Conservation (phyloP, 176 grass and related monocot species). For the Secale cereale region DNA sequence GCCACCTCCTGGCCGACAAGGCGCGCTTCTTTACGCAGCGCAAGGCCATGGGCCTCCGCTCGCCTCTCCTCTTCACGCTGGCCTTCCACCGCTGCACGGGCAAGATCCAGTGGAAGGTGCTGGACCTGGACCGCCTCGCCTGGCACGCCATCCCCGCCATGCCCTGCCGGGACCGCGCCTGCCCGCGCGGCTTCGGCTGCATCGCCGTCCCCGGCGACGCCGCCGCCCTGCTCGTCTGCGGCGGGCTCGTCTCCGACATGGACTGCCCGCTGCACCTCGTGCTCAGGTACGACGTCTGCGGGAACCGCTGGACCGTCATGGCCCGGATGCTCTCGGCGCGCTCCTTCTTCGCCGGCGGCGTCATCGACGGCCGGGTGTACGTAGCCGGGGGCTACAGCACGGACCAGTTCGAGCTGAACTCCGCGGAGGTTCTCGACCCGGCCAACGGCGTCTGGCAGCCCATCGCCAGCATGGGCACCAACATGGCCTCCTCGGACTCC, state of each 20-base stretch:
- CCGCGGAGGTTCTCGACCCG: slow-evolving; percentile 66
- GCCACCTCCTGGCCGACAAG: slow-evolving; percentile 59
- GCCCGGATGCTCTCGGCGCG: slow-evolving; percentile 66
- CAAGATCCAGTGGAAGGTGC: slow-evolving; percentile 92
- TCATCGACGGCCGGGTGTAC: slow-evolving; percentile 67
- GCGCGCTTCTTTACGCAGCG: slow-evolving; percentile 59
- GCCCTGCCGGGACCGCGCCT: slow-evolving; percentile 76
- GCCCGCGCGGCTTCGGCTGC: slow-evolving; percentile 85
- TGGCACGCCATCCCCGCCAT: slow-evolving; percentile 93
- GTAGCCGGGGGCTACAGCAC: slow-evolving; percentile 87
- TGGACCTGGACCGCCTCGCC: slow-evolving; percentile 59
- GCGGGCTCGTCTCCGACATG: slow-evolving; percentile 90
- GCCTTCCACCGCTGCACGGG: slow-evolving; percentile 95
- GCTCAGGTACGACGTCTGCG: slow-evolving; percentile 68
- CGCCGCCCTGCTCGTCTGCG: slow-evolving; percentile 67
- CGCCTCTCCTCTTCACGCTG: slow-evolving; percentile 71
- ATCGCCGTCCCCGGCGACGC: slow-evolving; percentile 53
- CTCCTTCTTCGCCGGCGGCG: slow-evolving; percentile 85
- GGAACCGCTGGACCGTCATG: slow-evolving; percentile 72
- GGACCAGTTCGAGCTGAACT: slow-evolving; percentile 80
- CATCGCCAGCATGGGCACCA: slow-evolving; percentile 62
- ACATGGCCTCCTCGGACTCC: slow-evolving; percentile 84
- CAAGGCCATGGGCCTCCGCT: slow-evolving; percentile 41
- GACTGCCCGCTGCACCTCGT: slow-evolving; percentile 90
- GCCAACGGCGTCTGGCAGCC: slow-evolving; percentile 55